Base-by-base conservation (phyloP, 75 land plant genomes). In the Cupressus sempervirens region DNA sequence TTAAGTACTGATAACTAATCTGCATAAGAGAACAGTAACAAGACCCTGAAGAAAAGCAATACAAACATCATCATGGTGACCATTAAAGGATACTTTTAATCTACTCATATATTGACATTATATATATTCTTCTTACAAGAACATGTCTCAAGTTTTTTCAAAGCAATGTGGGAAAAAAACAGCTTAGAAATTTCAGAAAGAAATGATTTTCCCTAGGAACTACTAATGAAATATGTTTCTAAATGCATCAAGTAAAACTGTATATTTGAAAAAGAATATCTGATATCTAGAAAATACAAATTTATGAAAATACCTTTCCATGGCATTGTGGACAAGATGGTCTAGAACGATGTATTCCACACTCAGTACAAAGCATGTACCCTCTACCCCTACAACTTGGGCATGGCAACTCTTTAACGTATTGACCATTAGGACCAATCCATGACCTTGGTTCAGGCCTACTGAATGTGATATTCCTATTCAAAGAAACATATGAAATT, bases 341-440 rank as follows among this genome's bases (percentile, higher is more conserved):
- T 30, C 91, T 46, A 23, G 94, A 86, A 76, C 91, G 89, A 83
- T 92, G 93, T 30, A 93, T 91, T 34, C 93, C 93, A 76, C 98
- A 96, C 36, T 92, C 89, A 26, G 89, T 62, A 84, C 98, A 96
- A 10, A 88, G 94, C 32, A 91, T 88, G 85, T 96, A 96, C 23
- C 98, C 98, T 72, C 98, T 92, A 13, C 96, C 98, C 82, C 98
- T 86, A 84, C 98, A 96, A 90, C 87, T 91, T 48, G 98, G 96
- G 83, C 98, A 96, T 76, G 98, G 98, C 38, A 96, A 80, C 88
- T 93, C 95, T 70, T 92, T 90, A 56, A 93, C 90, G 74, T 93
- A 93, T 81, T 93, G 95, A 10, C 95, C 95, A 86, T 92, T 93
- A 81, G 95, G 95, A 84, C 95, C 95, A 92, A 93, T 88, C 95